phyloP scores from a whole-genome alignment of 148 eudicot species.

The Chenopodium berlandieri region DNA sequence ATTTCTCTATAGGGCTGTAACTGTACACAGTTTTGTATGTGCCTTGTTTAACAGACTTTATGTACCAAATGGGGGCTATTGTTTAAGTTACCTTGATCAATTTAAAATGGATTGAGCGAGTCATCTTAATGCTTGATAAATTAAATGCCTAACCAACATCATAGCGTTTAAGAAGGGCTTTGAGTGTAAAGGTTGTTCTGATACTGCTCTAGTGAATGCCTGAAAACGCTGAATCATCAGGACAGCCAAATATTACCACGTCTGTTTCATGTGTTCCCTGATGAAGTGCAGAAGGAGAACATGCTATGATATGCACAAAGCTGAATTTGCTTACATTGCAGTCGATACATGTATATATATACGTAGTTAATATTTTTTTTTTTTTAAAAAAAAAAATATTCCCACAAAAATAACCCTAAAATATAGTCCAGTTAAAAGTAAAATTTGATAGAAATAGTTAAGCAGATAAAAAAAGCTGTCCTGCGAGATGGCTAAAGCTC shows the following conservation, averaged over 20 bases:
- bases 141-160: background rate
- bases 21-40: background rate
- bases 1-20: background rate
- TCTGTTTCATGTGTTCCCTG: background rate
- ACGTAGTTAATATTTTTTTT: too few species aligned
- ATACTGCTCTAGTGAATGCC: background rate
- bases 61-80: background rate
- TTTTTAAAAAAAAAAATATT: too few species aligned
- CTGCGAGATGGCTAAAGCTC: background rate
- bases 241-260: too few species aligned
- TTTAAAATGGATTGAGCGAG: background rate
- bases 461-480: background rate
- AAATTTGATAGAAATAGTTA: background rate
- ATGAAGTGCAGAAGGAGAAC: too few species aligned
- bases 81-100: background rate
- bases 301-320: background rate
- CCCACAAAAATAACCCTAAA: background rate
- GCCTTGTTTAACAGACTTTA: background rate
- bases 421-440: background rate
- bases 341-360: too few species aligned
- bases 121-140: background rate
- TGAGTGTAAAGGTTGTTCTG: too few species aligned
- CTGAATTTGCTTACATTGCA: background rate
- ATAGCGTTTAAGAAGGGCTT: background rate
- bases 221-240: background rate